Conservation (phyloP, 352 stramenopile genomes). For the Detonula confervacea region DNA sequence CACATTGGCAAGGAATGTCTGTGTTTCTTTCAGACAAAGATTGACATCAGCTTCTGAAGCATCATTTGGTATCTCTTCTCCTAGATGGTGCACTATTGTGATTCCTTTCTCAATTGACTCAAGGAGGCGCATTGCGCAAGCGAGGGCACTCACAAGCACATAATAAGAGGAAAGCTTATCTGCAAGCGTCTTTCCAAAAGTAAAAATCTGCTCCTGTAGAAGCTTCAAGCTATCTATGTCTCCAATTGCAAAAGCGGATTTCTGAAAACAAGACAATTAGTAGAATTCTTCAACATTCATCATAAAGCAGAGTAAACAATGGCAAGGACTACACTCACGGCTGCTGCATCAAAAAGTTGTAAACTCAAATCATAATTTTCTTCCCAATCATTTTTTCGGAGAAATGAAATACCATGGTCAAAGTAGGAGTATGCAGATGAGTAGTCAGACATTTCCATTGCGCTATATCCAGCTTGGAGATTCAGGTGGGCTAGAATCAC, state of each 20-base stretch:
- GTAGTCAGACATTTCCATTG: slow-evolving; percentile 20
- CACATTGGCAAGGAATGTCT: slow-evolving; percentile 1
- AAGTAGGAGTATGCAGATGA: slow-evolving; percentile 24
- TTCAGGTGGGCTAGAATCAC: background rate
- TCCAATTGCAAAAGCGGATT: slow-evolving; percentile 19
- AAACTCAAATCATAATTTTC: slow-evolving; percentile 33
- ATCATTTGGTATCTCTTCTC: background rate
- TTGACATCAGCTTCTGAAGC: background rate
- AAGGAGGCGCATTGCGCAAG: background rate
- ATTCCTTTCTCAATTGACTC: background rate
- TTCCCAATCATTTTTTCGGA: slow-evolving; percentile 30
- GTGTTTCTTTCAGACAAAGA: background rate
- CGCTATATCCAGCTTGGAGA: slow-evolving; percentile 8
- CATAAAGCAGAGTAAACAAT: no score
- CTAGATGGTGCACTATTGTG: background rate
- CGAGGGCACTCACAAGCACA: slow-evolving; percentile 8
- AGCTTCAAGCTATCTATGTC: slow-evolving; percentile 12
- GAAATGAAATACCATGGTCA: slow-evolving; percentile 33
- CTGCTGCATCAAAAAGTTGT: slow-evolving; percentile 18
- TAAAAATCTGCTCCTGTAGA: slow-evolving; percentile 19
- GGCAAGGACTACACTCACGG: no score
- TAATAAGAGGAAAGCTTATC: slow-evolving; percentile 26
- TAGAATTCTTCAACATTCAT: no score
- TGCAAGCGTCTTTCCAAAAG: slow-evolving; percentile 13
- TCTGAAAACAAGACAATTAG: no score